Conservation (phyloP, 2,329 filamentous ascomycete genomes). For the Colletotrichum trifolii region DNA sequence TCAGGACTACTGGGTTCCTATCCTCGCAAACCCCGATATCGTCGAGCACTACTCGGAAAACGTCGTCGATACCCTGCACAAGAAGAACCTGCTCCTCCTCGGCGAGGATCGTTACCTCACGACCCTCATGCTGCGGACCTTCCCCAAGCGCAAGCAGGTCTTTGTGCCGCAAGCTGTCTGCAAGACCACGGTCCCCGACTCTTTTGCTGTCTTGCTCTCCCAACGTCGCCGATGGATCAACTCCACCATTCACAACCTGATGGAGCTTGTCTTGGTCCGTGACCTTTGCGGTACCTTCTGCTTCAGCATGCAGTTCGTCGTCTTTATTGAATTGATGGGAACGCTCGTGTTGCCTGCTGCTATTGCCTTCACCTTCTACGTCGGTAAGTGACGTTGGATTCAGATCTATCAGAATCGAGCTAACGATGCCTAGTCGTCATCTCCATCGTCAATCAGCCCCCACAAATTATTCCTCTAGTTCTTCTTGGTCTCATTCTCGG, state of each 20-base stretch:
- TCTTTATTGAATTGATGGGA: constrained; percentile 94
- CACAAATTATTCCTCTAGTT: constrained; percentile 90
- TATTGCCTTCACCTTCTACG: constrained; percentile 96
- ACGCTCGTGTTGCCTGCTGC: constrained; percentile 95
- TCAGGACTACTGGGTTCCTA: constrained; percentile 99
- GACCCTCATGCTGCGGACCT: constrained; percentile 97
- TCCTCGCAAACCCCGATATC: constrained; percentile 96
- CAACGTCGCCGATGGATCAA: constrained; percentile 99
- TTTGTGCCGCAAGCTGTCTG: constrained; percentile 99
- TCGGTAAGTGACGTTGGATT: constrained; percentile 71
- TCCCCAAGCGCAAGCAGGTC: constrained; percentile 98
- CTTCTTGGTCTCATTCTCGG: constrained; percentile 91
- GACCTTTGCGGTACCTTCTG: constrained; percentile 99
- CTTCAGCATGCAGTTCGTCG: constrained; percentile 99
- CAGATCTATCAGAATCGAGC: background rate
- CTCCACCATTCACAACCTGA: constrained; percentile 97
- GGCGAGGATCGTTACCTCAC: constrained; percentile 96
- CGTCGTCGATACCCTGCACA: constrained; percentile 96
- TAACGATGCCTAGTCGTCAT: constrained; percentile 72
- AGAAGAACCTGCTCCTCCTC: constrained; percentile 92
- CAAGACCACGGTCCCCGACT: constrained; percentile 96
- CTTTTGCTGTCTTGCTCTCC: constrained; percentile 91
- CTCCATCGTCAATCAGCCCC: constrained; percentile 80
- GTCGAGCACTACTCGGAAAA: constrained; percentile 99
- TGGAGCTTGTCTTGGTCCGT: constrained; percentile 94